Conservation (phyloP, 2,329 filamentous ascomycete species). For the Botrytis elliptica region DNA sequence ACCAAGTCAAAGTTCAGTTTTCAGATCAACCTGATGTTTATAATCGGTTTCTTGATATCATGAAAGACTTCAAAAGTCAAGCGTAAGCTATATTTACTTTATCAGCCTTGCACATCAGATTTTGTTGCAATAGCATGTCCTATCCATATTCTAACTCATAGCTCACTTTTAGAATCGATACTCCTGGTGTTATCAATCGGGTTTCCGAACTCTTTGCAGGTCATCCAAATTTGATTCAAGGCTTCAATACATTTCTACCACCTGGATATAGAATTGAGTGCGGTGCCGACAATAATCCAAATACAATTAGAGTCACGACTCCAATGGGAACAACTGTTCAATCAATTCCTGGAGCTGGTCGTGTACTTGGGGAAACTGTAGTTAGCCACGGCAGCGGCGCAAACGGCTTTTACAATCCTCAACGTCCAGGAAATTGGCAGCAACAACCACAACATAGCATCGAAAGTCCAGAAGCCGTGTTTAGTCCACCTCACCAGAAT, state of each 20-base stretch:
- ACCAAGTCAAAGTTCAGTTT: constrained; percentile 98
- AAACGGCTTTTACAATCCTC: constrained; percentile 44
- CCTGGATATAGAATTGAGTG: constrained; percentile 97
- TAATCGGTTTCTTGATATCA: constrained; percentile 94
- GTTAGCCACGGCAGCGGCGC: constrained; percentile 28
- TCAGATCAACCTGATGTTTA: constrained; percentile 97
- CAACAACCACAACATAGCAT: constrained; percentile 56
- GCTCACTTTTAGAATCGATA: constrained; percentile 70
- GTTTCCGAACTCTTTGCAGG: constrained; percentile 95
- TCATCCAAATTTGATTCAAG: constrained; percentile 92
- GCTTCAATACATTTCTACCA: constrained; percentile 96
- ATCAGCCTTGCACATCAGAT: constrained; percentile 1
- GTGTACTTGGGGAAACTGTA: constrained; percentile 42
- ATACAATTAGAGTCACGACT: constrained; percentile 93
- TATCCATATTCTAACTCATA: neutral
- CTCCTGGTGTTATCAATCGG: constrained; percentile 92
- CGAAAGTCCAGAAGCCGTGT: constrained; percentile 62
- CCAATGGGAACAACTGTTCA: constrained; percentile 96
- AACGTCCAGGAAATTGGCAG: constrained; percentile 52
- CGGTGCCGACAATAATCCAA: constrained; percentile 87
- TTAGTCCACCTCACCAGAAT: constrained; percentile 56
- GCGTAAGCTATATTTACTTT: constrained; percentile 57
- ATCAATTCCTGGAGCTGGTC: constrained; percentile 63
- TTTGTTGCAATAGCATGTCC: constrained; percentile 34
- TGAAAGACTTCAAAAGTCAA: constrained; percentile 99